Evolutionary conservation across 2,329 filamentous ascomycete genomes (phyloP), one percentile per base, ranked within the genome.

Genomic region (Alternaria conjuncta): DNA sequence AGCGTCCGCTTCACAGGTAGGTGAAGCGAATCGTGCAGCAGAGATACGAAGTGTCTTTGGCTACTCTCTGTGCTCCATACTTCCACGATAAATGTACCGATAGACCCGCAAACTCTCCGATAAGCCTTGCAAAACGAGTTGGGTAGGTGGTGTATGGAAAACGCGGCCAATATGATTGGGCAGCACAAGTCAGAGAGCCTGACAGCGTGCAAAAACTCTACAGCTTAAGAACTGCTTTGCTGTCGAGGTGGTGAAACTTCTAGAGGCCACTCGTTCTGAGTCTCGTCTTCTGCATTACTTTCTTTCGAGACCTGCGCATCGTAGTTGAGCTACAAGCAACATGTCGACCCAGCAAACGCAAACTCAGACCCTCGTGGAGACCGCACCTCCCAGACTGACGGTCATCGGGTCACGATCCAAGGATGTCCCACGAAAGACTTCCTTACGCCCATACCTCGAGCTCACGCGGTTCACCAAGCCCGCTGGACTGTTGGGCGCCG

Each of bases 401-500:
- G 36, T 51, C 28, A 47, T 60, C 21, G 46, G 50, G 7, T 60
- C 50, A 20, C 55, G 43, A 7, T 30, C 57, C 15, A 36, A 47
- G 5, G 15, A 55, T 28, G 45, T 30, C 15, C 15, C 43, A 28
- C 36, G 15, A 4, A 55, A 60, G 26, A 30, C 54, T 20, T 63
- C 63, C 13, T 65, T 57, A 57, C 15, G 49, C 32, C 61, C 61
- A 8, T 64, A 61, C 28, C 12, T 50, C 23, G 62, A 88, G 69
- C 78, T 87, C 13, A 80, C 86, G 57, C 85, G 86, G 15, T 76
- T 88, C 18, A 55, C 43, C 60, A 65, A 63, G 54, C 53, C 63
- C 13, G 59, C 55, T 81, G 87, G 65, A 84, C 84, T 49, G 84
- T 83, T 4, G 67, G 84, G 84, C 59, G 80, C 86, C 53, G 87